These are phyloP conservation scores for Coprinopsis cinerea DNA, from an alignment of 768 basidiomycete species.

Conservation along the genomic window DNA sequence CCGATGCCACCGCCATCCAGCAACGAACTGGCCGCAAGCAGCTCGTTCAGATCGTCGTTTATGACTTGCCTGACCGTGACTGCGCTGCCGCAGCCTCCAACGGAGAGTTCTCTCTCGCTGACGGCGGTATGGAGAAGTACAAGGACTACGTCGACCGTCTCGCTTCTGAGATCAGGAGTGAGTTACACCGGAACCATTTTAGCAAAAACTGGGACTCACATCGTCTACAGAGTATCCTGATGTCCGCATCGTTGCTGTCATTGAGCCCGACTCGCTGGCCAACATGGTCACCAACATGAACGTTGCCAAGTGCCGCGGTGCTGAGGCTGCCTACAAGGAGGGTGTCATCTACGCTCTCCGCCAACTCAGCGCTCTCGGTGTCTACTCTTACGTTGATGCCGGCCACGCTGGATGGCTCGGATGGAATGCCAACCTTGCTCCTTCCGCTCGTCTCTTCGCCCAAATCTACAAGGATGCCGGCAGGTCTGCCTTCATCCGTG, in stretches of 20 bases:
- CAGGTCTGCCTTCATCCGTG: constrained; percentile 51
- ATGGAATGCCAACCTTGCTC: constrained; percentile 57
- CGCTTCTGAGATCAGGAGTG: constrained; percentile 49
- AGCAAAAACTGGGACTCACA: too few species aligned
- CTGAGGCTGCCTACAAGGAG: constrained; percentile 45
- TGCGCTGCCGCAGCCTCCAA: constrained; percentile 62
- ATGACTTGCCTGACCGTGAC: constrained; percentile 62
- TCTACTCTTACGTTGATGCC: constrained; percentile 59
- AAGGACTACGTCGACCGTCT: constrained; percentile 56
- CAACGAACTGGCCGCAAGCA: constrained; percentile 42
- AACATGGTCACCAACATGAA: constrained; percentile 65
- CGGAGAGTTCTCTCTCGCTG: constrained; percentile 56
- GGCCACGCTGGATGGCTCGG: constrained; percentile 65
- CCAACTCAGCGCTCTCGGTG: constrained; percentile 48
- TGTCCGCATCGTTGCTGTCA: constrained; percentile 58
- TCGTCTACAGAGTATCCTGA: constrained; percentile 41
- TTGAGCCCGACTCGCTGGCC: constrained; percentile 63
- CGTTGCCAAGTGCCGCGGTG: constrained; percentile 49
- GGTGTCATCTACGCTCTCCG: constrained; percentile 52
- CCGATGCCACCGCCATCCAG: constrained; percentile 41
- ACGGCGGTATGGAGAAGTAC: constrained; percentile 52
- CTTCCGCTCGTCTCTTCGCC: constrained; percentile 51
- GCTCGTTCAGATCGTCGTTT: constrained; percentile 47
- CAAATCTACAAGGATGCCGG: constrained; percentile 45
- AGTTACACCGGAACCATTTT: too few species aligned